phyloP scores from a whole-genome alignment of 108 stramenopile genomes.

The Nitzschia sp. region DNA sequence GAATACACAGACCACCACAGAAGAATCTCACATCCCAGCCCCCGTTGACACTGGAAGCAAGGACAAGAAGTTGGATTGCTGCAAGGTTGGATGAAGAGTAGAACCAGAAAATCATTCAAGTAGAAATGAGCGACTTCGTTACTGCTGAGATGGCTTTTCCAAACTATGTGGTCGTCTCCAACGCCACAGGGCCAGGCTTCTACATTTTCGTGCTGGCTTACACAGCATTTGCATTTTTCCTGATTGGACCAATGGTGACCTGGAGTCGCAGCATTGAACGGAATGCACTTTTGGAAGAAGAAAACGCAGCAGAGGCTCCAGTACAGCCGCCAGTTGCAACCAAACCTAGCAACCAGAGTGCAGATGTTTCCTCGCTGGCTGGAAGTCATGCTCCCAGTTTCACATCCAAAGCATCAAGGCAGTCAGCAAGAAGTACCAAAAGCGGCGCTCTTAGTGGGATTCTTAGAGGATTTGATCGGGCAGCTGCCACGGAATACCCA shows the following conservation, averaged over 20 bases:
- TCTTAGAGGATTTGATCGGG: not conserved
- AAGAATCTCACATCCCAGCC: too few relatives aligned
- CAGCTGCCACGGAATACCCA: slow-evolving; percentile 32
- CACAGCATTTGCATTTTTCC: slow-evolving; percentile 22
- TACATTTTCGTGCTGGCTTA: slow-evolving; percentile 36
- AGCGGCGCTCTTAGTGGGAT: not conserved
- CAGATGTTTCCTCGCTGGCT: slow-evolving; percentile 13
- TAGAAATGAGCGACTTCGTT: too few relatives aligned
- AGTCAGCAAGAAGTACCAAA: slow-evolving; percentile 1
- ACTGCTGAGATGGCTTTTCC: slow-evolving; percentile 17
- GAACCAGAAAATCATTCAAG: too few relatives aligned
- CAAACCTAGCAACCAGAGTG: not conserved
- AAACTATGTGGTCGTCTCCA: slow-evolving; percentile 19
- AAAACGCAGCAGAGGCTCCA: not conserved
- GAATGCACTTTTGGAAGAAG: slow-evolving; percentile 12
- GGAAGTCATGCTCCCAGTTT: slow-evolving; percentile 4
- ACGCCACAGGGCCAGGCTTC: slow-evolving; percentile 23
- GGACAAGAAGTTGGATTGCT: not conserved
- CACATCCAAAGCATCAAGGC: slow-evolving; percentile 1
- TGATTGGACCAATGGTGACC: slow-evolving; percentile 33
- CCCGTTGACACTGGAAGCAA: too few relatives aligned
- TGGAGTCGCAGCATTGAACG: slow-evolving; percentile 27
- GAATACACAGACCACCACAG: too few relatives aligned
- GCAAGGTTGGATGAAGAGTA: too few relatives aligned
- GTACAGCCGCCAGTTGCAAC: not conserved